A percentile compares a stretch with the other conserved stretches of the same genome.
Evolutionary conservation across 73 alveolate species (phyloP).

Genomic region (Blepharisma stoltei): DNA sequence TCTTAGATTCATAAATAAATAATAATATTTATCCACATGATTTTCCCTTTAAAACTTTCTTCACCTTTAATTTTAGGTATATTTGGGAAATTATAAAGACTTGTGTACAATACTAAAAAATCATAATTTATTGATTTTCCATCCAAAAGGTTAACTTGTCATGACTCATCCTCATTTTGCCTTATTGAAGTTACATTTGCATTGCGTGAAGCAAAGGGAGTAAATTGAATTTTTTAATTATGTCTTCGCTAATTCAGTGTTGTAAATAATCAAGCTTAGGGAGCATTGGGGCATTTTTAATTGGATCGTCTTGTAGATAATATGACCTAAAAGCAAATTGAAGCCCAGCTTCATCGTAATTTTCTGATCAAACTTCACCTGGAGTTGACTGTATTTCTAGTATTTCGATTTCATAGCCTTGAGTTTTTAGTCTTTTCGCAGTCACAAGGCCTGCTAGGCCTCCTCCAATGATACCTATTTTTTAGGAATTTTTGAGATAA

Average conservation of each 20-base stretch:
- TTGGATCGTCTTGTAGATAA: not conserved
- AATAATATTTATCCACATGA: not conserved
- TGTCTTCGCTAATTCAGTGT: not conserved
- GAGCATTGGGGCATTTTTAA: not conserved
- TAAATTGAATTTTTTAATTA: not conserved
- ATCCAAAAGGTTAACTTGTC: not conserved
- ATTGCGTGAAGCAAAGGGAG: not conserved
- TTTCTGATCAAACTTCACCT: conserved; percentile 11
- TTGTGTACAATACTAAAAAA: not conserved
- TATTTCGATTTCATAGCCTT: conserved; percentile 12
- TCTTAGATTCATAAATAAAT: no score
- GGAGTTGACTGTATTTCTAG: not conserved
- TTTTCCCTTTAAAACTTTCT: not conserved
- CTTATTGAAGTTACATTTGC: not conserved
- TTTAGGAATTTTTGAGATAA: not conserved
- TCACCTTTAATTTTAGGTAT: not conserved
- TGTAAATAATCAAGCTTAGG: not conserved
- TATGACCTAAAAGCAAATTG: not conserved
- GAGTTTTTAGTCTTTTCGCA: not conserved
- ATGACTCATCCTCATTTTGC: not conserved
- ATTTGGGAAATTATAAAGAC: not conserved
- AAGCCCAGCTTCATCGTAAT: conserved; percentile 15
- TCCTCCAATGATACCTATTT: not conserved
- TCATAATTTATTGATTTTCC: not conserved
- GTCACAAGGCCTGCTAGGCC: not conserved